phyloP scores from a whole-genome alignment of 768 basidiomycete species.

The Amanita molliuscula region DNA sequence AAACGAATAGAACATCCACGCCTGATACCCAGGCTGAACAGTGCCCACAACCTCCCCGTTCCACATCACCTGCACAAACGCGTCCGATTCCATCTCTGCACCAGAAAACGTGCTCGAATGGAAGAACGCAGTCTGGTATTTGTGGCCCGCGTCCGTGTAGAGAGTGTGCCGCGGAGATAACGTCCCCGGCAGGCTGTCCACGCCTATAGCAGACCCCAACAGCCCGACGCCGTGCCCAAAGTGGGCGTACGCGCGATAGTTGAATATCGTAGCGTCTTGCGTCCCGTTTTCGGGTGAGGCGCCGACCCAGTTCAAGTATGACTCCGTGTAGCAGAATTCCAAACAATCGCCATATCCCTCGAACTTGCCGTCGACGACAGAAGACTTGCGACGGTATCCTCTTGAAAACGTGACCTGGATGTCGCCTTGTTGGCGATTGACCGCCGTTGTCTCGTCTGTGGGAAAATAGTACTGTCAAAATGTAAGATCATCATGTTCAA shows the following conservation, averaged over 20 bases:
- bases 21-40: constrained; percentile 24
- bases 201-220: constrained; percentile 31
- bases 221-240: constrained; percentile 27
- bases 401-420: constrained; percentile 36
- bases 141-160: constrained; percentile 23
- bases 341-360: constrained; percentile 27
- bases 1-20: constrained; percentile 28
- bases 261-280: constrained; percentile 34
- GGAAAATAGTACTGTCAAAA: constrained; percentile 29
- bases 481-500: background rate
- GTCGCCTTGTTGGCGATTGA: constrained; percentile 34
- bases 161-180: constrained; percentile 22
- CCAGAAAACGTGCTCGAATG: constrained; percentile 28
- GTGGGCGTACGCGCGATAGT: constrained; percentile 29
- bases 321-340: constrained; percentile 30
- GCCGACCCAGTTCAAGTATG: constrained; percentile 29
- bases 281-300: constrained; percentile 23
- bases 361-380: constrained; percentile 31
- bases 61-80: constrained; percentile 33
- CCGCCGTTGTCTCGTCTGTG: constrained; percentile 32
- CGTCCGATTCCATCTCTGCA: constrained; percentile 17
- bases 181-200: constrained; percentile 27
- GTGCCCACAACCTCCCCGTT: constrained; percentile 25
- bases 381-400: constrained; percentile 31
- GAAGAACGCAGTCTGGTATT: constrained; percentile 33